Conservation (phyloP, 164 flowering plant species). For the Hamamelis virginiana region DNA sequence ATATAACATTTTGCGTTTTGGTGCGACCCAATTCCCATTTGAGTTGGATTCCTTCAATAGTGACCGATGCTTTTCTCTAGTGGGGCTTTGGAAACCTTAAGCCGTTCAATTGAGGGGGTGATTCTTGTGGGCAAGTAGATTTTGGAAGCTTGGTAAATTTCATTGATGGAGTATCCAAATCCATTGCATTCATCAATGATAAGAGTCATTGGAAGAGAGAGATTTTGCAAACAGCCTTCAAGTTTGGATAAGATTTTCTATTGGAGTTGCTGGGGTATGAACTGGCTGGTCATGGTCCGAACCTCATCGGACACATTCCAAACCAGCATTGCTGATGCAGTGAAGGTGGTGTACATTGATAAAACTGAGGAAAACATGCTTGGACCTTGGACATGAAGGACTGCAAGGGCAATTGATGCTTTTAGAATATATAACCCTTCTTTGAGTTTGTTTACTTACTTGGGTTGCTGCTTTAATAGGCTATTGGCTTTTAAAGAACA, state of each 20-base stretch:
- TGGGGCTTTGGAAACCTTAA: constrained; percentile 16
- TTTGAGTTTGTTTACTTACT: too few relatives aligned
- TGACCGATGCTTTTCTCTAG: constrained; percentile 12
- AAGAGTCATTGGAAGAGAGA: constrained; percentile 13
- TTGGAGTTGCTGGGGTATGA: constrained; percentile 26
- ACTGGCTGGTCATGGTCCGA: constrained; percentile 15
- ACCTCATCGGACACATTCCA: constrained; percentile 20
- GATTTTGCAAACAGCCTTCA: constrained; percentile 7
- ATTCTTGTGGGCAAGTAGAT: constrained; percentile 15
- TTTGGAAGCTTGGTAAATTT: constrained; percentile 21
- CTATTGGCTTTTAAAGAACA: too few relatives aligned
- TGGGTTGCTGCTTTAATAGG: too few relatives aligned
- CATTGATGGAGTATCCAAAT: constrained; percentile 12
- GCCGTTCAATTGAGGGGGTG: constrained; percentile 1
- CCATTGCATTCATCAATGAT: constrained; percentile 24
- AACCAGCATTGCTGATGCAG: constrained; percentile 29
- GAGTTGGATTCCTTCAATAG: constrained; percentile 21
- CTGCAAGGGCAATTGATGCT: neutral
- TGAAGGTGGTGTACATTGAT: constrained; percentile 27
- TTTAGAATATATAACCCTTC: too few relatives aligned
- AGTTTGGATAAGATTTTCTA: constrained; percentile 16
- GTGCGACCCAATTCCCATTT: constrained; percentile 22
- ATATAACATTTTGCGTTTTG: neutral
- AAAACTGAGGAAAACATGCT: constrained; percentile 7
- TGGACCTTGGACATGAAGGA: neutral